Conservation (phyloP, 2,329 filamentous ascomycete species). For the Penicillium sp. region DNA sequence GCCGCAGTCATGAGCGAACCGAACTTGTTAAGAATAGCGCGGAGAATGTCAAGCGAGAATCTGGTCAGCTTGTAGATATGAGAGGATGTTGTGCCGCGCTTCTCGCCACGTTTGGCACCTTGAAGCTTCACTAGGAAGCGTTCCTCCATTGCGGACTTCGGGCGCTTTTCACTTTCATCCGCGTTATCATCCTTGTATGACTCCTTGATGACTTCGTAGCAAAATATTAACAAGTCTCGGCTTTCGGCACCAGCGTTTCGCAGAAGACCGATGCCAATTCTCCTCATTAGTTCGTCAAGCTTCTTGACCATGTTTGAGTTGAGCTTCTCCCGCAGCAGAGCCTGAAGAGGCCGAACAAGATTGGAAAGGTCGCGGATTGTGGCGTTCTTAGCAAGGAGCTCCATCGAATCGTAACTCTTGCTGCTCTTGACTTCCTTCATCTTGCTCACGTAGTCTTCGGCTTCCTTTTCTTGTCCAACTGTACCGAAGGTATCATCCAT, state of each 20-base stretch:
- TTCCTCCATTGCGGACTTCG: constrained; percentile 33
- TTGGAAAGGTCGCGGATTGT: constrained; percentile 74
- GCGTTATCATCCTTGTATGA: constrained; percentile 70
- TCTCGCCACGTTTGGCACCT: constrained; percentile 73
- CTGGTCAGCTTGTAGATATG: constrained; percentile 85
- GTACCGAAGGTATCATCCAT: constrained; percentile 98
- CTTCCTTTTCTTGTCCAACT: constrained; percentile 93
- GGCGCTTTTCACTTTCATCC: constrained; percentile 25
- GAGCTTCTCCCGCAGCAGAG: constrained; percentile 80
- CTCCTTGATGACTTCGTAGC: constrained; percentile 90
- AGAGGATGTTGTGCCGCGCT: constrained; percentile 73
- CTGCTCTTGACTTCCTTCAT: constrained; percentile 98
- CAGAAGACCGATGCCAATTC: constrained; percentile 80
- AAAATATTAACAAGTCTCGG: constrained; percentile 86
- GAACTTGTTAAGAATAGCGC: constrained; percentile 84
- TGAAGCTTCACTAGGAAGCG: constrained; percentile 80
- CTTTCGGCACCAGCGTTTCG: constrained; percentile 79
- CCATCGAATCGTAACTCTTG: constrained; percentile 98
- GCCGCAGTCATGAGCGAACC: constrained; percentile 76
- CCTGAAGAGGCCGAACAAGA: constrained; percentile 77
- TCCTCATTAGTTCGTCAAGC: constrained; percentile 83
- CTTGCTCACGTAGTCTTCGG: constrained; percentile 89
- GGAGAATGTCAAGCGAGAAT: constrained; percentile 85
- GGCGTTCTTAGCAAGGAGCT: constrained; percentile 81
- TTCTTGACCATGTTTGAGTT: constrained; percentile 83